These are phyloP conservation scores for Cladosporium sp. DNA, from an alignment of 2,329 filamentous ascomycete genomes.

Conservation along the genomic window DNA sequence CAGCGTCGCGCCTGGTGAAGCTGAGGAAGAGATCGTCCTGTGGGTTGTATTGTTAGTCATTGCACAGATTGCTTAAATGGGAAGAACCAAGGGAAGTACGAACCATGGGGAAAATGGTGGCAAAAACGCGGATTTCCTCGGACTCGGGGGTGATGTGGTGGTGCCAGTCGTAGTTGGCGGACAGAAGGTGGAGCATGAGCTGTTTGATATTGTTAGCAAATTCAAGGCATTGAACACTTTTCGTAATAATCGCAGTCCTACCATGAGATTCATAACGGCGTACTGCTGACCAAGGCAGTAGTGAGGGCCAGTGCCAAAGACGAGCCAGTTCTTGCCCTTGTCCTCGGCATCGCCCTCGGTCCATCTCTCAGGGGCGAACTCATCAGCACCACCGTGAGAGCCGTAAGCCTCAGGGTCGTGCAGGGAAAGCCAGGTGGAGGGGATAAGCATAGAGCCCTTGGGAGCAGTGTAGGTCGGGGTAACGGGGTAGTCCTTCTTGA, in stretches of 20 bases:
- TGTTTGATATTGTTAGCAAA: slow-evolving; percentile 44
- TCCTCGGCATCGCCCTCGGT: slow-evolving; percentile 84
- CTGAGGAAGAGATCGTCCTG: slow-evolving; percentile 16
- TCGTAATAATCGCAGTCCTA: slow-evolving; percentile 6
- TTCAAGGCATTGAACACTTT: not conserved
- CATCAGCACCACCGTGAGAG: slow-evolving; percentile 82
- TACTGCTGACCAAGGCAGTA: slow-evolving; percentile 95
- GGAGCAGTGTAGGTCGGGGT: slow-evolving; percentile 83
- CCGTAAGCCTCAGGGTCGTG: slow-evolving; percentile 91
- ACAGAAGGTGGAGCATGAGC: slow-evolving; percentile 43
- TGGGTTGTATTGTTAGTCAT: slow-evolving; percentile 1
- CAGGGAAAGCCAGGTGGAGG: slow-evolving; percentile 82
- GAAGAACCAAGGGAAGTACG: no score
- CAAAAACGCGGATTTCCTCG: slow-evolving; percentile 97
- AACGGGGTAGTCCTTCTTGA: slow-evolving; percentile 93
- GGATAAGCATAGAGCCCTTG: slow-evolving; percentile 93
- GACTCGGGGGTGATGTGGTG: slow-evolving; percentile 78
- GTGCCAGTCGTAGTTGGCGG: slow-evolving; percentile 62
- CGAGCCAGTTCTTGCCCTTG: slow-evolving; percentile 92
- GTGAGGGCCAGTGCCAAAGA: slow-evolving; percentile 92
- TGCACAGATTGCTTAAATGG: no score
- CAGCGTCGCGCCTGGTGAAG: slow-evolving; percentile 13
- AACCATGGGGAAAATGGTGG: slow-evolving; percentile 95
- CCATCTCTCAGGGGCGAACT: slow-evolving; percentile 87
- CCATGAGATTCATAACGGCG: slow-evolving; percentile 77